A percentile compares a stretch with the other conserved stretches of the same genome.
phyloP scores from a whole-genome alignment of 768 basidiomycete species.

The Collybia sp. region DNA sequence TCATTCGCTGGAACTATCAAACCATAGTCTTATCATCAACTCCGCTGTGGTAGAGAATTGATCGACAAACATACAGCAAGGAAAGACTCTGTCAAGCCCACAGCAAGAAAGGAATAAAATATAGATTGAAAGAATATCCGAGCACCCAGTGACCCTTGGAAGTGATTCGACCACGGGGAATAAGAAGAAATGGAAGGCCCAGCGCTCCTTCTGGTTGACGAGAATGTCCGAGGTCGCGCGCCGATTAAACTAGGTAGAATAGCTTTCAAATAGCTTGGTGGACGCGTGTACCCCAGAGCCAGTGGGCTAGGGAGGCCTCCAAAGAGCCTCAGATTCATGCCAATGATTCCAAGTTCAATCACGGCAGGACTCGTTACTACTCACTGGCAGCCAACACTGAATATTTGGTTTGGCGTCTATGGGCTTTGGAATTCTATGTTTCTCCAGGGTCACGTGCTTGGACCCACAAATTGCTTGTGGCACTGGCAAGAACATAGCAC shows the following conservation, averaged over 20 bases:
- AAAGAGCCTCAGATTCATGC: too few relatives aligned
- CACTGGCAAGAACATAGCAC: too few relatives aligned
- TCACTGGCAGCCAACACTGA: too few relatives aligned
- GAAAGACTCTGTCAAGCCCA: slow-evolving; percentile 21
- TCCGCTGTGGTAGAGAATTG: neutral
- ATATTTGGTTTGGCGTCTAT: too few relatives aligned
- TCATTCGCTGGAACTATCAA: slow-evolving; percentile 5
- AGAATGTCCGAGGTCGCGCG: too few relatives aligned
- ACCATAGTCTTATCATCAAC: neutral
- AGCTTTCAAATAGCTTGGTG: neutral
- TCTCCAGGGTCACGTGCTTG: too few relatives aligned
- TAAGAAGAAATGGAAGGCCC: slow-evolving; percentile 13
- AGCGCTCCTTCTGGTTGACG: neutral
- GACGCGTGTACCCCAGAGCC: neutral
- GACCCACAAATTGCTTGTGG: too few relatives aligned
- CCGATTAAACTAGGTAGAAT: neutral
- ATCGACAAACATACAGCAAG: slow-evolving; percentile 4
- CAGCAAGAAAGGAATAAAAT: slow-evolving; percentile 30
- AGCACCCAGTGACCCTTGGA: slow-evolving; percentile 24
- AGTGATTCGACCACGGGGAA: slow-evolving; percentile 37
- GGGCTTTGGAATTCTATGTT: too few relatives aligned
- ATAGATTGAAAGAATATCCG: slow-evolving; percentile 30
- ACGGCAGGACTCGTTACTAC: too few relatives aligned
- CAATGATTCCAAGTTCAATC: too few relatives aligned
- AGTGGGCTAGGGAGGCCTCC: neutral